A percentile compares a stretch with the other conserved stretches of the same genome.
Conservation (phyloP, 2,329 filamentous ascomycete genomes). For the Talaromyces funiculosus region DNA sequence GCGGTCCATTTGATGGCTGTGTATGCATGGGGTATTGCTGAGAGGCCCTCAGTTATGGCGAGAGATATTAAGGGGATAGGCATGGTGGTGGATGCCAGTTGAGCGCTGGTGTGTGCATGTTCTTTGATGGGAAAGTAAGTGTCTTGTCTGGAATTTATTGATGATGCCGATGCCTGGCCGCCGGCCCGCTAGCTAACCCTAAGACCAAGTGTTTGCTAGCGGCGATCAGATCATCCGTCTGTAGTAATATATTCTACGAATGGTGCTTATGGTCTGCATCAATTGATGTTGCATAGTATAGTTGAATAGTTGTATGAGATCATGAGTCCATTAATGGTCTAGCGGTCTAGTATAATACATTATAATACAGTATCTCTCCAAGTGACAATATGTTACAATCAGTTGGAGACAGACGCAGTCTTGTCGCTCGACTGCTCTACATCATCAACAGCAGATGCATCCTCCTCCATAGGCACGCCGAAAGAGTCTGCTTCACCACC, state of each 20-base stretch:
- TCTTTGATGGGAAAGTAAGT: background rate
- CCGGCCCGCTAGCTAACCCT: background rate
- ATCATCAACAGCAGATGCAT: background rate
- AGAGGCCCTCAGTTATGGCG: constrained; percentile 50
- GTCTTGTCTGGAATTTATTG: background rate
- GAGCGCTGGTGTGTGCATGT: background rate
- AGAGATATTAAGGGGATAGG: constrained; percentile 56
- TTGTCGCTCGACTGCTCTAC: background rate
- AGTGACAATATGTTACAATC: background rate
- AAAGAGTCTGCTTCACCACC: background rate
- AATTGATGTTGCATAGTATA: no score
- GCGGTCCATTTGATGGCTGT: constrained; percentile 49
- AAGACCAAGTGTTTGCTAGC: background rate
- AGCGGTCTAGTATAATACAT: background rate
- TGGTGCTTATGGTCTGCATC: no score
- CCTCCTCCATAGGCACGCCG: constrained; percentile 1
- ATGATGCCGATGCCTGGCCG: background rate
- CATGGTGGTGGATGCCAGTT: constrained; percentile 42
- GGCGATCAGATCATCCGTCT: constrained; percentile 1
- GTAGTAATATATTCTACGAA: no score
- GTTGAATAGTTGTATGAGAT: no score
- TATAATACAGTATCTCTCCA: background rate
- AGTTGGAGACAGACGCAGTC: background rate
- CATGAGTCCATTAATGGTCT: background rate
- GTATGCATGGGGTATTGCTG: constrained; percentile 50